These are phyloP conservation scores for Ailanthus altissimus DNA, from an alignment of 345 rosid genomes.

Conservation along the genomic window DNA sequence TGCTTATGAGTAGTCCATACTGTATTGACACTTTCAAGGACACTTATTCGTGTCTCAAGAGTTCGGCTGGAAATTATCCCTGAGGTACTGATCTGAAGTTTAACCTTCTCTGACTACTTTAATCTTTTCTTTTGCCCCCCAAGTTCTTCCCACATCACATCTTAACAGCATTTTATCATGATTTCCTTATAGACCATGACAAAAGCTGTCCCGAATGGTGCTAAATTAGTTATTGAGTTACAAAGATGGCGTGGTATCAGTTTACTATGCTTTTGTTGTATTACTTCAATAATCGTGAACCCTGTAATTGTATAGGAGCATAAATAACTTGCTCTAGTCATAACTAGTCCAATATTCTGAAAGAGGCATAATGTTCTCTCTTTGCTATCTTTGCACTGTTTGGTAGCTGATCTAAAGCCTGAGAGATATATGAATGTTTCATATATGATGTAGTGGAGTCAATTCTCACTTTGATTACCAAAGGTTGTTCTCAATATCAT, in stretches of 20 bases:
- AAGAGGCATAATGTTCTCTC: neutral
- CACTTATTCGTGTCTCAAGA: neutral
- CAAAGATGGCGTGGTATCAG: neutral
- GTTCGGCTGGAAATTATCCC: neutral
- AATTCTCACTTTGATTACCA: too few species aligned
- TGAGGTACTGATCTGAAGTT: conserved; percentile 4
- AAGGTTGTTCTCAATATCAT: too few species aligned
- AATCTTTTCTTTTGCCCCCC: neutral
- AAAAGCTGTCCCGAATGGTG: neutral
- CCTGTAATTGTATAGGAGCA: conserved; percentile 5
- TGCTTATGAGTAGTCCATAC: neutral
- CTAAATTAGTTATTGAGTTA: neutral
- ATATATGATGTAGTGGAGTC: neutral
- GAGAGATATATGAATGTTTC: neutral
- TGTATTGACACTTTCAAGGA: neutral
- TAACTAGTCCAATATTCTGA: neutral
- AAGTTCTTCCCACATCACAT: neutral
- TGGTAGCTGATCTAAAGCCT: neutral
- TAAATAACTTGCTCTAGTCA: neutral
- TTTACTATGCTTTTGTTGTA: neutral
- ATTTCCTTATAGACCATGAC: neutral
- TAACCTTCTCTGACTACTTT: neutral
- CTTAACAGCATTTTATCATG: neutral
- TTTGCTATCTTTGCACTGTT: neutral
- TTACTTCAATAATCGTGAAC: neutral